A percentile compares a stretch with the other conserved stretches of the same genome.
Conservation (phyloP, 83 land plant species). For the Diphasiastrum complanatum region DNA sequence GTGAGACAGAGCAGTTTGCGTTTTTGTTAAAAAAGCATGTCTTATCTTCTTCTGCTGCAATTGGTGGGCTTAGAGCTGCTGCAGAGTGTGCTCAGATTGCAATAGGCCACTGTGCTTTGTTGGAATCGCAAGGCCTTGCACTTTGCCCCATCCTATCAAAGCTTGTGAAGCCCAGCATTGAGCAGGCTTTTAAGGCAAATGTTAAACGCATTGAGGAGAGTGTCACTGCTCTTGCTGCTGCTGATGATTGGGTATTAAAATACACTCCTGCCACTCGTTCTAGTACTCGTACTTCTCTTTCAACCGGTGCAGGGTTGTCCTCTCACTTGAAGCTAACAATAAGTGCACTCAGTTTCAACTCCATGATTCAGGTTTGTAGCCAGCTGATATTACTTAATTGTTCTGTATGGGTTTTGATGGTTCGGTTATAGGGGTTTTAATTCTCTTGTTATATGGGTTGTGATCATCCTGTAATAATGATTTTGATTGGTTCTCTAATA, state of each 20-base stretch:
- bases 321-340: constrained; percentile 33
- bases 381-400: too few species aligned
- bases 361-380: constrained; percentile 47
- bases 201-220: constrained; percentile 58
- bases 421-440: not conserved
- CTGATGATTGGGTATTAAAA: constrained; percentile 45
- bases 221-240: constrained; percentile 37
- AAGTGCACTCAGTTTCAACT: constrained; percentile 50
- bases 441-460: not conserved
- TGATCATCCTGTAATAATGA: not conserved
- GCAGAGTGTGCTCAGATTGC: constrained; percentile 67
- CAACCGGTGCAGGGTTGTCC: constrained; percentile 8
- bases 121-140: constrained; percentile 69
- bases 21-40: constrained; percentile 58
- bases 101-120: constrained; percentile 55
- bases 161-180: constrained; percentile 49
- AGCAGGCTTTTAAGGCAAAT: constrained; percentile 61
- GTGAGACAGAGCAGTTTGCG: constrained; percentile 51
- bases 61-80: constrained; percentile 62
- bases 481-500: too few species aligned
- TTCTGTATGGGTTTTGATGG: too few species aligned
- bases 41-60: constrained; percentile 44
- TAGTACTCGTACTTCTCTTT: not conserved
- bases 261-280: constrained; percentile 20
- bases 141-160: constrained; percentile 58